Evolutionary conservation across 2,329 filamentous ascomycete genomes (phyloP).

Genomic region (Fusarium xylarioides): DNA sequence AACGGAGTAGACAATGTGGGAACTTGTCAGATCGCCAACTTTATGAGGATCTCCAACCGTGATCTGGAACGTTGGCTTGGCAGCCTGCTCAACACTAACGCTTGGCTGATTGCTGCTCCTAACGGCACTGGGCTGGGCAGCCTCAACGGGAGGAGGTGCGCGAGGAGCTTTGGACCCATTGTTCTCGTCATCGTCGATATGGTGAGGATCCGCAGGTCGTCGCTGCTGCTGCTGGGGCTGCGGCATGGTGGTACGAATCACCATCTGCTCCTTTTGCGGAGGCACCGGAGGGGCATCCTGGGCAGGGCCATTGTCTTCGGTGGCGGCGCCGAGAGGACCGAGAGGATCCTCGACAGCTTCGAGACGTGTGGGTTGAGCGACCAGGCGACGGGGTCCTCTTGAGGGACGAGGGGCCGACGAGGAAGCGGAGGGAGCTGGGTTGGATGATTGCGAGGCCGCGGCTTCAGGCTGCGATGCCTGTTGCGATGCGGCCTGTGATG

Average conservation of each 20-base stretch:
- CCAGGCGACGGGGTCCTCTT: slow-evolving; percentile 68
- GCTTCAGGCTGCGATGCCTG: slow-evolving; percentile 44
- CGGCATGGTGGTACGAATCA: slow-evolving; percentile 67
- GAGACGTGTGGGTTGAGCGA: slow-evolving; percentile 79
- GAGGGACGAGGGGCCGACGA: slow-evolving; percentile 53
- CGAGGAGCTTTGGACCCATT: slow-evolving; percentile 63
- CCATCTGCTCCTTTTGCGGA: slow-evolving; percentile 72
- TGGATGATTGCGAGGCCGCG: slow-evolving; percentile 43
- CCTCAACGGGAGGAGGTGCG: slow-evolving; percentile 71
- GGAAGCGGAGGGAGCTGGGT: slow-evolving; percentile 42
- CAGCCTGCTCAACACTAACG: slow-evolving; percentile 90
- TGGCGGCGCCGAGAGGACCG: slow-evolving; percentile 76
- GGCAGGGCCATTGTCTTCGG: slow-evolving; percentile 56
- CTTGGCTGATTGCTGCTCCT: slow-evolving; percentile 73
- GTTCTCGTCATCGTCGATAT: slow-evolving; percentile 76
- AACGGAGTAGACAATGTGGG: slow-evolving; percentile 97
- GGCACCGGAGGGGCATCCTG: slow-evolving; percentile 71
- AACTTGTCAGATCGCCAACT: slow-evolving; percentile 94
- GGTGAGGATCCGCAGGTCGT: slow-evolving; percentile 66
- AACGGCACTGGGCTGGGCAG: slow-evolving; percentile 61
- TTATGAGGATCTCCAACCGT: slow-evolving; percentile 96
- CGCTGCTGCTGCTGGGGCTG: slow-evolving; percentile 54
- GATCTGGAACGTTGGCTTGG: slow-evolving; percentile 91
- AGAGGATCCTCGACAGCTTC: slow-evolving; percentile 81
- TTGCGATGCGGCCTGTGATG: slow-evolving; percentile 48